Evolutionary conservation across 2,329 filamentous ascomycete genomes (phyloP).

Genomic region (Fusarium sp.): DNA sequence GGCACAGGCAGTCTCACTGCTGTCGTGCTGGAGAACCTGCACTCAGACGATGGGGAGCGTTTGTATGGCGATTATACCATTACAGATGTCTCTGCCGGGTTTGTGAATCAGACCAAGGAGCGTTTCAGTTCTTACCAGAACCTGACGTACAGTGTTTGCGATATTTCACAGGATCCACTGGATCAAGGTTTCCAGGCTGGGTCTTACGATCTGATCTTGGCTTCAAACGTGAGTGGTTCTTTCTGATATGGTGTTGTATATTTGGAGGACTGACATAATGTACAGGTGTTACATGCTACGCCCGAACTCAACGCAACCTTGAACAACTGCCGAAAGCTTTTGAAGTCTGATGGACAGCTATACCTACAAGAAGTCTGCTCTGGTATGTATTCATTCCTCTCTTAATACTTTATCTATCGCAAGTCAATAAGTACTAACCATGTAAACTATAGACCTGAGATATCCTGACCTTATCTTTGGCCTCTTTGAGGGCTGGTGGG

Average conservation of each 20-base stretch:
- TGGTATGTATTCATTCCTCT: no score
- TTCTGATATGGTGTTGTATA: no score
- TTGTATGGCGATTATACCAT: neutral
- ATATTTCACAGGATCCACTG: neutral
- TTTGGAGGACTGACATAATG: no score
- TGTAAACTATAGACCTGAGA: neutral
- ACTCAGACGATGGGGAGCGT: neutral
- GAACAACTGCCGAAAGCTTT: neutral
- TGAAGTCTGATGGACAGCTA: neutral
- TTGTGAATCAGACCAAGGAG: neutral
- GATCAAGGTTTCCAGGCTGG: neutral
- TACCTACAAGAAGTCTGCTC: neutral
- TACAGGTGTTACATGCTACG: neutral
- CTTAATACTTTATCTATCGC: no score
- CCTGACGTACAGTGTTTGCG: neutral
- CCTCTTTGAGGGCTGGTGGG: neutral
- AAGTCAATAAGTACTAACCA: no score
- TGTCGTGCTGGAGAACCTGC: slow-evolving; percentile 45
- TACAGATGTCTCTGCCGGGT: neutral
- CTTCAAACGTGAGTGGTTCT: no score
- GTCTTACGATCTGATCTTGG: no score
- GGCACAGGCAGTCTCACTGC: slow-evolving; percentile 54
- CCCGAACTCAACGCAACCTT: neutral
- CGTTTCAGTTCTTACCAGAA: neutral
- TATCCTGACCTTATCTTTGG: neutral